A percentile compares a stretch with the other conserved stretches of the same genome.
phyloP scores from a whole-genome alignment of 2,329 filamentous ascomycete genomes.

The Scorias spongiosa region DNA sequence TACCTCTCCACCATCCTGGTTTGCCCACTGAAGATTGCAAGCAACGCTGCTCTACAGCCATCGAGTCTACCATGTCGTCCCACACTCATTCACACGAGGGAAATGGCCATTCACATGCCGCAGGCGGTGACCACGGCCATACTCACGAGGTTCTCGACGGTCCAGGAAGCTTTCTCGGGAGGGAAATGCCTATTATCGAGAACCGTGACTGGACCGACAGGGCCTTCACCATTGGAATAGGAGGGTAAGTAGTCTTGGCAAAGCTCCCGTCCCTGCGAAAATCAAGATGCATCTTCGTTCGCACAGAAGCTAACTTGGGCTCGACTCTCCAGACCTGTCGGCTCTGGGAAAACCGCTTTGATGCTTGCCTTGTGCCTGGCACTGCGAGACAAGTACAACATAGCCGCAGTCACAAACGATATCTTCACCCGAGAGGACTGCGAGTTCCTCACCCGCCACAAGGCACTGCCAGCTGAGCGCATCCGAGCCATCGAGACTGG shows the following conservation, averaged over 20 bases:
- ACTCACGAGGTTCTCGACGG: conserved; percentile 90
- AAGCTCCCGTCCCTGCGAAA: not conserved
- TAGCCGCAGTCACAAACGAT: conserved; percentile 95
- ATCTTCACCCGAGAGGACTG: conserved; percentile 97
- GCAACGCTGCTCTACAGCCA: too few species aligned
- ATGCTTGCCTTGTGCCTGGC: conserved; percentile 87
- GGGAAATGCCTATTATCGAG: conserved; percentile 87
- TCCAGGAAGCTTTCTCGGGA: conserved; percentile 73
- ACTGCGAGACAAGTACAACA: conserved; percentile 64
- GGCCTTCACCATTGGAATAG: conserved; percentile 94
- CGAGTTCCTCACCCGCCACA: conserved; percentile 83
- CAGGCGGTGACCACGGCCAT: conserved; percentile 67
- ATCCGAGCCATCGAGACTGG: conserved; percentile 96
- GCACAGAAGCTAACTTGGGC: too few species aligned
- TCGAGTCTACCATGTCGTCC: not conserved
- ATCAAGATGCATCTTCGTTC: too few species aligned
- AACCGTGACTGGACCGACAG: conserved; percentile 76
- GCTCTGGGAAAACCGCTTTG: conserved; percentile 90
- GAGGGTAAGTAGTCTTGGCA: conserved; percentile 50
- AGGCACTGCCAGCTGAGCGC: conserved; percentile 64
- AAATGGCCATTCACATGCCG: conserved; percentile 25
- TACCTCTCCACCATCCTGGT: too few species aligned
- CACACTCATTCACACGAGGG: conserved; percentile 32
- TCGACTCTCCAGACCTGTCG: conserved; percentile 54
- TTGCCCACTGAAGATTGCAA: too few species aligned